Conservation (phyloP, 2,329 filamentous ascomycete genomes). For the Zasmidium cellare region DNA sequence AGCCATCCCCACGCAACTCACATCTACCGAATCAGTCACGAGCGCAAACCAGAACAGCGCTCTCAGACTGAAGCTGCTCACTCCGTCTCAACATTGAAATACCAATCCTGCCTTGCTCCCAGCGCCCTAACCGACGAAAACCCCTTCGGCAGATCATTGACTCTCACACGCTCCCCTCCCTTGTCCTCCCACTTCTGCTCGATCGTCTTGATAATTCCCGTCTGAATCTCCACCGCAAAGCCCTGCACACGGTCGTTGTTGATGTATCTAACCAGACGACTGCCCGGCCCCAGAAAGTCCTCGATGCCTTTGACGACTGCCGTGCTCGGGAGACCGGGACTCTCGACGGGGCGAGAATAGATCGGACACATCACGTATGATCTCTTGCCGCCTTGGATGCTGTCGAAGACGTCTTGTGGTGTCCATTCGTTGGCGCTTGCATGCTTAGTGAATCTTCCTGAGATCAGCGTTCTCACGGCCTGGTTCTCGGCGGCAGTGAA, state of each 20-base stretch:
- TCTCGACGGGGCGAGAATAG: neutral
- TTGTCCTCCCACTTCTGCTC: too few relatives aligned
- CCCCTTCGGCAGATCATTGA: too few relatives aligned
- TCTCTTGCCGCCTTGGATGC: neutral
- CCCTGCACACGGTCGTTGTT: too few relatives aligned
- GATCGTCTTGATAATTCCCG: neutral
- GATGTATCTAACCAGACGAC: too few relatives aligned
- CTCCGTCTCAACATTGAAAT: too few relatives aligned
- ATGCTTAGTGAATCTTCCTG: neutral
- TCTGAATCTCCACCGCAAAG: neutral
- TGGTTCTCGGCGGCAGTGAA: neutral
- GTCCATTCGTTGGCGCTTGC: neutral
- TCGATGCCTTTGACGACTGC: neutral
- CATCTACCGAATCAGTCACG: neutral
- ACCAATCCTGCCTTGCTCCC: too few relatives aligned
- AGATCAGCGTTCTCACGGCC: neutral
- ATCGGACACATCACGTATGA: too few relatives aligned
- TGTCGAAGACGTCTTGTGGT: neutral
- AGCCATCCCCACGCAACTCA: neutral
- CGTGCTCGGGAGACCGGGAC: neutral
- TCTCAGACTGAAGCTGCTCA: too few relatives aligned
- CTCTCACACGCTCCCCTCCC: too few relatives aligned
- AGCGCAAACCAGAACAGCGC: neutral
- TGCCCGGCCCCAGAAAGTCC: neutral
- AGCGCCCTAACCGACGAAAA: too few relatives aligned